Evolutionary conservation across 108 stramenopile species (phyloP).

Genomic region (Conticribra weissflogii): DNA sequence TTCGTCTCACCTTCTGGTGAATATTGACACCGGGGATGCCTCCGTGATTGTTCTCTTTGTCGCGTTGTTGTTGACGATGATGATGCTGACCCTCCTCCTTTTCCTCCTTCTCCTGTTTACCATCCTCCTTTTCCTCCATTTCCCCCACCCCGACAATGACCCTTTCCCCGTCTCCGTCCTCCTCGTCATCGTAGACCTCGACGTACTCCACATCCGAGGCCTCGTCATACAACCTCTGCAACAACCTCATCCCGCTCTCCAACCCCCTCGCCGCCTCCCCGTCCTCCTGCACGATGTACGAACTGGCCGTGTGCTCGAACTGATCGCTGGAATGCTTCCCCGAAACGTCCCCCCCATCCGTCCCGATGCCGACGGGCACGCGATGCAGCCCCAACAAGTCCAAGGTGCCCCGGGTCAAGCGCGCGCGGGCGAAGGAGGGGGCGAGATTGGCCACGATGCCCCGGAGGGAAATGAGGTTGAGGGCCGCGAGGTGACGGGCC

Average conservation of each 20-base stretch:
- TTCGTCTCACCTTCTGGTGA: too few relatives aligned
- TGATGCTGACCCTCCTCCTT: constrained; percentile 2
- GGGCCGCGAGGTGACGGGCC: constrained; percentile 40
- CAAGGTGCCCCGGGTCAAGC: constrained; percentile 48
- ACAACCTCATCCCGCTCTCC: constrained; percentile 40
- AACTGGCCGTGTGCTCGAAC: constrained; percentile 47
- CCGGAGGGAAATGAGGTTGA: constrained; percentile 37
- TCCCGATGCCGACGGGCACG: constrained; percentile 51
- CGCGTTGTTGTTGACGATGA: too few relatives aligned
- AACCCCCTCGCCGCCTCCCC: constrained; percentile 46
- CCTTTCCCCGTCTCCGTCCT: too few relatives aligned
- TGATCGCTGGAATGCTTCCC: constrained; percentile 43
- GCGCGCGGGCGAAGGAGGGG: constrained; percentile 50
- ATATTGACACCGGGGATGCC: too few relatives aligned
- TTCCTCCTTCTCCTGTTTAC: constrained; percentile 5
- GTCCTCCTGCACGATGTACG: constrained; percentile 41
- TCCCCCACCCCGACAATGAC: too few relatives aligned
- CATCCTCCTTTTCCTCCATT: not conserved
- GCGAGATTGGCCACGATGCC: constrained; percentile 45
- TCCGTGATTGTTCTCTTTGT: too few relatives aligned
- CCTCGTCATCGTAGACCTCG: constrained; percentile 13
- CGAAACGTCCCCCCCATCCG: constrained; percentile 45
- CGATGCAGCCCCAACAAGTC: constrained; percentile 46
- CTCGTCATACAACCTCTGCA: constrained; percentile 52
- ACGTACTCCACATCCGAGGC: constrained; percentile 33